Evolutionary conservation across 768 basidiomycete species (phyloP), one percentile per base, ranked within the genome.

Genomic region (Kwoniella dejecticola): DNA sequence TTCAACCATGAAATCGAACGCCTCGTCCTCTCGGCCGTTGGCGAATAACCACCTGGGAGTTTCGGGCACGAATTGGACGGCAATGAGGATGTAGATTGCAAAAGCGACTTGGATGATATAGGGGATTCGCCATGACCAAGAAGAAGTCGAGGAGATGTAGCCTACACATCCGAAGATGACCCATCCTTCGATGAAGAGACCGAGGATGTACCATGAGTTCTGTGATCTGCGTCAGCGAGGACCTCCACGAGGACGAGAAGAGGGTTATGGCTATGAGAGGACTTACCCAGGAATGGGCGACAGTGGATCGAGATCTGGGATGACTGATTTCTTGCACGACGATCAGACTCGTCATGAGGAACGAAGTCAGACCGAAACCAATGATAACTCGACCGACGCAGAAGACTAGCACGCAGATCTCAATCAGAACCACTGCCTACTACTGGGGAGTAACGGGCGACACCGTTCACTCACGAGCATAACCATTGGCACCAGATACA

Each of bases 251-350:
- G n/a, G n/a, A n/a, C n/a, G n/a, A 47, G 19, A 4, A 24, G 13
- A 24, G 19, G n/a, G 30, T 19, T 36, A 15, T 12, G 19, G 27
- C 42, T 0, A 21, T 17, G 23, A 7, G 15, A 15, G 27, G 13
- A 62, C 69, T 52, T 41, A 76, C 76, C 77, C 79, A 80, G 17
- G 75, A 73, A 29, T 70, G 69, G 12, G 77, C 75, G 27, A 80
- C 63, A 26, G 64, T 53, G 7, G 62, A 55, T 40, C 79, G 63
- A 23, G 63, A 66, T 54, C 79, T 64, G n/a, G 80, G 80, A 68
- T 81, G 80, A 6, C 77, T 72, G 45, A 79, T 74, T 68, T 81
- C 80, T 57, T 79, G 78, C 4, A 79, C 72, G 26, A 79, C 75
- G 23, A 77, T 67, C 41, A 78, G 64, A 2, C 74, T 76, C 0